Evolutionary conservation across 345 rosid genomes (phyloP).

Genomic region (Eucalyptus virginea): DNA sequence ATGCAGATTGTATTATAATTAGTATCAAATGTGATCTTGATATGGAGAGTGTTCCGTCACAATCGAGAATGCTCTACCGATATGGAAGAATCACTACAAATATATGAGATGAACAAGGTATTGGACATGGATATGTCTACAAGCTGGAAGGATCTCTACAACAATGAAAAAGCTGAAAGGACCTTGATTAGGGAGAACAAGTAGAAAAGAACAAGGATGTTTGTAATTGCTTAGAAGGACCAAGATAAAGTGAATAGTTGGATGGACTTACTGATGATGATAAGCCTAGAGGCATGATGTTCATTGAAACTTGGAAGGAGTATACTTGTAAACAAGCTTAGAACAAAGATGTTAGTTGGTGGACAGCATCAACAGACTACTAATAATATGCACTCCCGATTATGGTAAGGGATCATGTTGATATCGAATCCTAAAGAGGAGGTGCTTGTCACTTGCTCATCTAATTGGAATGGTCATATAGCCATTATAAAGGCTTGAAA

Average conservation of each 20-base stretch:
- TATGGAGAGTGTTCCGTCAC: not conserved
- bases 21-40: no score
- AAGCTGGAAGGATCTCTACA: not conserved
- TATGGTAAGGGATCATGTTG: no score
- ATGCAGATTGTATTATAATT: no score
- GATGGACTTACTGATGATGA: not conserved
- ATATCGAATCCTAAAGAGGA: no score
- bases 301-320: no score
- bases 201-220: not conserved
- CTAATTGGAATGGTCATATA: not conserved
- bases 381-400: no score
- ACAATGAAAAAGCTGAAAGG: not conserved
- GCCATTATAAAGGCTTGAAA: not conserved
- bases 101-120: not conserved
- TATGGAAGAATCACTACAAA: not conserved
- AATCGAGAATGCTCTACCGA: not conserved
- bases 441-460: not conserved
- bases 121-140: not conserved
- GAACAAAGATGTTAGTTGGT: not conserved
- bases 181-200: not conserved
- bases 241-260: not conserved
- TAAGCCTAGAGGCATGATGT: not conserved
- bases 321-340: not conserved
- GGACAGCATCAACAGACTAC: accelerated
- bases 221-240: not conserved